Percentiles rank a stretch among this genome's conserved stretches.
Evolutionary conservation across 2,329 filamentous ascomycete species (phyloP).

Genomic region (Lecanicillium sp.): DNA sequence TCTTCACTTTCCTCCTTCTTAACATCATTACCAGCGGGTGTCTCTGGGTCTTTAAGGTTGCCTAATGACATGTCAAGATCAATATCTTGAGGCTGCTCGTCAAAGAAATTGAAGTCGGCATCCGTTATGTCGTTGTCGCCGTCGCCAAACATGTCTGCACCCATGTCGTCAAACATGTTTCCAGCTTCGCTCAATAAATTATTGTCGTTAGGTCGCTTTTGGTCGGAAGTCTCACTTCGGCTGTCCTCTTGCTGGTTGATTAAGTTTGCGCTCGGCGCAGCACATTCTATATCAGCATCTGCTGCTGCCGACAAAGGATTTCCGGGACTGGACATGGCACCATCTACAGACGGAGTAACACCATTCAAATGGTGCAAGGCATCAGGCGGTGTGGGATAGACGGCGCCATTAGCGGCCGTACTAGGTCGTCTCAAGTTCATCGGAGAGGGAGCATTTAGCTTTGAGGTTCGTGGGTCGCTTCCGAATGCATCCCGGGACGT

Average conservation of each 20-base stretch:
- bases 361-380: conserved; percentile 47
- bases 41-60: conserved; percentile 12
- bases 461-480: conserved; percentile 33
- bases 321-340: conserved; percentile 46
- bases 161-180: conserved; percentile 61
- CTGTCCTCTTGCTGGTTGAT: conserved; percentile 6
- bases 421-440: conserved; percentile 41
- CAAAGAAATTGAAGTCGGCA: conserved; percentile 78
- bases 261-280: conserved; percentile 14
- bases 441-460: conserved; percentile 43
- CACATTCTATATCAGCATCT: conserved; percentile 25
- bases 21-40: conserved; percentile 9
- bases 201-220: conserved; percentile 34
- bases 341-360: conserved; percentile 50
- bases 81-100: conserved; percentile 46
- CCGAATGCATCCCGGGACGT: conserved; percentile 33
- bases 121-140: conserved; percentile 64
- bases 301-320: conserved; percentile 25
- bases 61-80: conserved; percentile 27
- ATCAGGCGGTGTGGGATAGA: conserved; percentile 69
- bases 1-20: conserved; percentile 10
- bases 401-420: conserved; percentile 35
- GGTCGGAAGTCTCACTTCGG: conserved; percentile 26
- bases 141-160: conserved; percentile 64
- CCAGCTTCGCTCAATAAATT: conserved; percentile 41